Base-by-base conservation (phyloP, 805 yeast species). In the Candida coquimbonensis region DNA sequence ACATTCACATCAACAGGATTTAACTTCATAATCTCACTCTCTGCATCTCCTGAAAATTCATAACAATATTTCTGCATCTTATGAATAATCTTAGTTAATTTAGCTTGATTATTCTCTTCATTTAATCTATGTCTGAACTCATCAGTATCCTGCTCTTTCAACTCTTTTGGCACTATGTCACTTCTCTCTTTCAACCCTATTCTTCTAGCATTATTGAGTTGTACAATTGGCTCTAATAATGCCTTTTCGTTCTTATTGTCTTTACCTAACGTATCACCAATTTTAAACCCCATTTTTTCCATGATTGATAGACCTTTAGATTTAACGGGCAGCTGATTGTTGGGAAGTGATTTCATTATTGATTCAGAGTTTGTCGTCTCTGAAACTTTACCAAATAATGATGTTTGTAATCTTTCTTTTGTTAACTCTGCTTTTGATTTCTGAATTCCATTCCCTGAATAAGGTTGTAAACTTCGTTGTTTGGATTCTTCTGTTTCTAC, bases 251-350 rank as follows among this genome's bases (percentile, higher is more conserved):
- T 45, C 12, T 45, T n/a, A 25, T 40, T 49, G 13, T 54, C 47
- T 21, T 43, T 51, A 0, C 83, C 81, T 16, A 77, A 58, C 0
- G 68, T 53, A 25, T 69, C 65, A 17, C 81, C 83, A 4, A 69
- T 55, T 44, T 64, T 68, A 54, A 68, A 80, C 1, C 84, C 85
- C 84, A 80, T 79, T 51, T 67, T 73, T 51, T 67, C 64, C 84
- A 80, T 78, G 49, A 79, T 77, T 7, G 67, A 52, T 24, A 75
- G 62, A 0, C 79, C 81, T 41, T 68, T 64, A 0, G 77, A 72
- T 40, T 65, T 39, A n/a, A 16, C 35, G n/a, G 24, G 40, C 12
- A 43, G 17, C 2, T 45, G 49, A 1, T 7, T 25, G 25, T 45
- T 47, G 4, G 50, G 48, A 4, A 51, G 43, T 12, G 43, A 36